Evolutionary conservation across 2,329 filamentous ascomycete genomes (phyloP).

Genomic region (Lasiodiplodia gonubiensis): DNA sequence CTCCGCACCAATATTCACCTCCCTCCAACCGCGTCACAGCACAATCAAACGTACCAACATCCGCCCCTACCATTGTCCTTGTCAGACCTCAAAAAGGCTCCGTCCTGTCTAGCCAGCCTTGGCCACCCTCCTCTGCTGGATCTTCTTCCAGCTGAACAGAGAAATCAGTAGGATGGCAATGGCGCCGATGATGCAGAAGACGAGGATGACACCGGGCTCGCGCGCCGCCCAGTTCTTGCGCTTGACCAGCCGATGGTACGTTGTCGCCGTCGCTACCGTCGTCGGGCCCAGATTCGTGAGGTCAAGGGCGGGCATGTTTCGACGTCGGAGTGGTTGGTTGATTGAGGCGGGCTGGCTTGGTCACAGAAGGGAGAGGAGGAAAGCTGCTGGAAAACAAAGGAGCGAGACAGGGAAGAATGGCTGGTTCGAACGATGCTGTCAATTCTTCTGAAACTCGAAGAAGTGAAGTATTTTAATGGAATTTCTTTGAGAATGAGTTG

Average conservation of each 20-base stretch:
- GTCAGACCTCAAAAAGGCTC: too few species aligned
- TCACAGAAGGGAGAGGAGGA: neutral
- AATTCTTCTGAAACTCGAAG: neutral
- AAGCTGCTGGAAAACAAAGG: neutral
- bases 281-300: neutral
- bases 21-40: too few species aligned
- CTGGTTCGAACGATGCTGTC: neutral
- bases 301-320: conserved; percentile 23
- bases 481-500: neutral
- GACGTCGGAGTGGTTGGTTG: neutral
- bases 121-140: conserved; percentile 38
- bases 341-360: neutral
- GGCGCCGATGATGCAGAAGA: conserved; percentile 66
- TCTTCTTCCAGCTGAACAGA: conserved; percentile 57
- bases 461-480: neutral
- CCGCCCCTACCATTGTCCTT: too few species aligned
- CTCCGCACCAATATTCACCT: too few species aligned
- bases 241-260: conserved; percentile 54
- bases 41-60: too few species aligned
- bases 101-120: neutral
- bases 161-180: conserved; percentile 58
- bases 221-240: conserved; percentile 62
- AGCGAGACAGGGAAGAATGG: neutral
- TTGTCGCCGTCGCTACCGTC: conserved; percentile 34
- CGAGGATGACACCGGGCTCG: conserved; percentile 66